Percentiles rank a stretch among this genome's conserved stretches.
phyloP scores from a whole-genome alignment of 73 alveolate species.

The Stentor coeruleus region DNA sequence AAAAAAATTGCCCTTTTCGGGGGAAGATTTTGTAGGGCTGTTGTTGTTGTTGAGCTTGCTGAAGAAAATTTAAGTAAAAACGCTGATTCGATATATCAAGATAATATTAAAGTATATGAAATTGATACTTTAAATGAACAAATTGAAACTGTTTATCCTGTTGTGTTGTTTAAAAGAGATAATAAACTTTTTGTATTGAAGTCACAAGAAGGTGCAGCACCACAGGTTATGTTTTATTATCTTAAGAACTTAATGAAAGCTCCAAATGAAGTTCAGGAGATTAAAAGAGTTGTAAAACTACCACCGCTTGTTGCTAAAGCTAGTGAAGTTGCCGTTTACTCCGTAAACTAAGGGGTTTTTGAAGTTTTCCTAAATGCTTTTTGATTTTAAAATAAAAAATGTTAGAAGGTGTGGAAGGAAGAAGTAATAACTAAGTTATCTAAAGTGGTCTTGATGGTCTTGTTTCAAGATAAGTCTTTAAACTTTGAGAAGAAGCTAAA shows the following conservation, averaged over 20 bases:
- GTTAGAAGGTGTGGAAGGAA: no score
- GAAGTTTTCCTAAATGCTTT: no score
- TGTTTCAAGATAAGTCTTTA: neutral
- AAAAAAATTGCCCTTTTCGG: neutral
- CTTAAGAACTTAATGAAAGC: neutral
- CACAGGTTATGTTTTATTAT: neutral
- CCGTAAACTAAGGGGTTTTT: no score
- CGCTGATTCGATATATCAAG: neutral
- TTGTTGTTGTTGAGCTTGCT: neutral
- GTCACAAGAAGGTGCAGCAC: constrained; percentile 5
- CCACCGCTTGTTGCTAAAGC: no score
- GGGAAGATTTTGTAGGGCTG: constrained; percentile 1
- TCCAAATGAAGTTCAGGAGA: neutral
- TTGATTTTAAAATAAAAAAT: no score
- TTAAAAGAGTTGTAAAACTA: neutral
- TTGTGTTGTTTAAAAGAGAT: neutral
- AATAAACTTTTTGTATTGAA: neutral
- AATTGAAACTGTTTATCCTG: constrained; percentile 12
- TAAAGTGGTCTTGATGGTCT: neutral
- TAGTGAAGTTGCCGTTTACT: no score
- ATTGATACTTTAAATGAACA: neutral
- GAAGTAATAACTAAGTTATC: no score
- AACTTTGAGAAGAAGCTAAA: neutral
- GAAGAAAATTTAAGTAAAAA: neutral
- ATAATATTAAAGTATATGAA: constrained; percentile 4